Evolutionary conservation across 805 yeast species (phyloP).

Genomic region (Yarrowia sp.): DNA sequence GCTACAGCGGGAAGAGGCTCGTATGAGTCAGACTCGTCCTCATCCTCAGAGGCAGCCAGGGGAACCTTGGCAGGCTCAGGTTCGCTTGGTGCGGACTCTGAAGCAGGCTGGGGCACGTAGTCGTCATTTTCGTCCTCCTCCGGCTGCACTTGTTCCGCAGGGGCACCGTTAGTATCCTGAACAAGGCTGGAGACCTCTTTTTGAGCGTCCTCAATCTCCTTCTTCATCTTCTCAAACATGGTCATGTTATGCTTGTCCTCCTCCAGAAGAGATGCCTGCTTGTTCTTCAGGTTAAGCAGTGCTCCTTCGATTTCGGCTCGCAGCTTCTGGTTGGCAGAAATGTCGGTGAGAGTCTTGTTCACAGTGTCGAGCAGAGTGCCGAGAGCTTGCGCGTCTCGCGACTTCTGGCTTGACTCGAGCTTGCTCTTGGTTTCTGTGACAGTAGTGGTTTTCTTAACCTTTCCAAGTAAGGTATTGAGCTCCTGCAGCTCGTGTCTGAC

Average conservation of each 20-base stretch:
- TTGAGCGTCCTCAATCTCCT: not conserved
- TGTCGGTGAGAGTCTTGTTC: constrained; percentile 1
- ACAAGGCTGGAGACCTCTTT: constrained; percentile 8
- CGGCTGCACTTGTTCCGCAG: not conserved
- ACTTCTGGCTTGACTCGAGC: constrained; percentile 3
- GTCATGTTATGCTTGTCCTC: constrained; percentile 10
- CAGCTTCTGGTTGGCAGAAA: constrained; percentile 5
- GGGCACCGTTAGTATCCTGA: not conserved
- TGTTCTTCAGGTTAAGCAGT: constrained; percentile 2
- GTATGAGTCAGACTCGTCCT: not conserved
- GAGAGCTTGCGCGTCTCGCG: not conserved
- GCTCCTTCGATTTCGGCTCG: not conserved
- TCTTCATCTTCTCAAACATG: constrained; percentile 14
- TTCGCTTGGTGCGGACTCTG: not conserved
- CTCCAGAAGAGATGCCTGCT: constrained; percentile 9
- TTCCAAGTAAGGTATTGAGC: constrained; percentile 3
- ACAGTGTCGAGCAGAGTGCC: not conserved
- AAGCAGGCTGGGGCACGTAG: constrained; percentile 7
- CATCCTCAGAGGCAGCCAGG: not conserved
- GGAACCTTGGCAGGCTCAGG: not conserved
- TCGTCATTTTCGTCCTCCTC: constrained; percentile 3
- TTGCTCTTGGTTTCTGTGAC: constrained; percentile 14
- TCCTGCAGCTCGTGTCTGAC: constrained; percentile 4
- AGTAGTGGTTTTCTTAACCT: constrained; percentile 10
- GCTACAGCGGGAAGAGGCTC: constrained; percentile 4